Evolutionary conservation across 1,139 yeast genomes (phyloP).

Genomic region (Arxiozyma bovina): DNA sequence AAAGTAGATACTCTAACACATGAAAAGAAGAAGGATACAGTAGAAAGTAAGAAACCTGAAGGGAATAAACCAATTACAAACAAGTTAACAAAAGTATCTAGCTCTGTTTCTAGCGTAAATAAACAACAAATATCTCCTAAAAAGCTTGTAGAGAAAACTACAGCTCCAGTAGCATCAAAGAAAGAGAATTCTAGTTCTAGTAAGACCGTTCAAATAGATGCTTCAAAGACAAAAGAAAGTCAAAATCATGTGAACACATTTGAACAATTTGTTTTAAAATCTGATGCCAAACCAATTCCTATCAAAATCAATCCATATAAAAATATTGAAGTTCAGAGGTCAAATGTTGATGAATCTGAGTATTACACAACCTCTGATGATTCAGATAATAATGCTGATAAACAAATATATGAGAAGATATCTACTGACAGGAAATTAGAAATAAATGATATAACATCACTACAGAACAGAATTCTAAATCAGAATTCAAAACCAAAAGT

Average conservation of each 20-base stretch:
- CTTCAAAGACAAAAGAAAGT: neutral
- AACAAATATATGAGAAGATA: neutral
- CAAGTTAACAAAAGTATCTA: neutral
- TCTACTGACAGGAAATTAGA: neutral
- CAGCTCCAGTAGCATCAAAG: neutral
- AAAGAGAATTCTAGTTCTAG: neutral
- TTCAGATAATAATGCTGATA: neutral
- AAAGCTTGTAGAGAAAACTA: neutral
- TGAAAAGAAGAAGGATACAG: neutral
- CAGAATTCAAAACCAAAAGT: neutral
- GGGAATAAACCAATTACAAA: neutral
- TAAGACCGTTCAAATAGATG: neutral
- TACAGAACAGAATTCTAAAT: neutral
- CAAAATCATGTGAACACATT: neutral
- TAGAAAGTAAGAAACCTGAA: neutral
- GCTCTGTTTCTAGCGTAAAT: neutral
- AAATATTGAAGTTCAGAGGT: neutral
- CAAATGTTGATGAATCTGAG: neutral
- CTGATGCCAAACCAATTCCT: neutral
- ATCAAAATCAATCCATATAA: neutral
- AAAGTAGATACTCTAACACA: neutral
- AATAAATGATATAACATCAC: neutral
- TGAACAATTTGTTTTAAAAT: neutral
- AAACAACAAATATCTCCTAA: neutral
- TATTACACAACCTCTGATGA: slow-evolving; percentile 1